phyloP scores from a whole-genome alignment of 2,329 filamentous ascomycete species.

The Parastagonospora nodorum region DNA sequence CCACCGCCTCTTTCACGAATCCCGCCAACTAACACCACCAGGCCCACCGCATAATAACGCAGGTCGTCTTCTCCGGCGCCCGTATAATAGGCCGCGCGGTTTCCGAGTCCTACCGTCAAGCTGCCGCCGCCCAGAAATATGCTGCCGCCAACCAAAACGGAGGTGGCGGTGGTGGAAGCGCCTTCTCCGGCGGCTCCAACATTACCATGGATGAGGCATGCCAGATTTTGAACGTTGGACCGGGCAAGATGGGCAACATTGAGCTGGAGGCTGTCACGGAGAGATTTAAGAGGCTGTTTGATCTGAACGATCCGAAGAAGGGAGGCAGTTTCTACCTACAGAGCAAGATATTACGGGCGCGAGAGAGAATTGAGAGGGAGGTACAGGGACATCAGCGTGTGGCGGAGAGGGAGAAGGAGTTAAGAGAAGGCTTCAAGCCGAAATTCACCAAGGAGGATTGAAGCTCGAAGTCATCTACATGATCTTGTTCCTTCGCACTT shows the following conservation, averaged over 20 bases:
- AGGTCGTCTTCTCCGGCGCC: slow-evolving; percentile 87
- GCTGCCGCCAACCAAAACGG: slow-evolving; percentile 73
- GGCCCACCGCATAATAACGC: slow-evolving; percentile 94
- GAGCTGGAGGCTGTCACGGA: slow-evolving; percentile 80
- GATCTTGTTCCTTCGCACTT: too few relatives aligned
- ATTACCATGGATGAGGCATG: slow-evolving; percentile 96
- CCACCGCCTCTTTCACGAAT: not conserved
- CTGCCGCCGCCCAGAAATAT: slow-evolving; percentile 83
- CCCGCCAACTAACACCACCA: slow-evolving; percentile 49
- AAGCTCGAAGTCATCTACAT: slow-evolving; percentile 2
- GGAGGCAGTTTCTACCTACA: slow-evolving; percentile 98
- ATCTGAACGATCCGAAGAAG: slow-evolving; percentile 91
- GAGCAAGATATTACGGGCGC: slow-evolving; percentile 90
- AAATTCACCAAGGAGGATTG: slow-evolving; percentile 84
- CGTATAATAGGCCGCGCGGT: slow-evolving; percentile 94
- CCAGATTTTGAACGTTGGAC: slow-evolving; percentile 94
- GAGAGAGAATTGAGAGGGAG: slow-evolving; percentile 91
- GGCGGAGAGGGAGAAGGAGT: slow-evolving; percentile 74
- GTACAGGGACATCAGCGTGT: slow-evolving; percentile 73
- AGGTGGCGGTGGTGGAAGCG: slow-evolving; percentile 51
- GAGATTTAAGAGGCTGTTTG: slow-evolving; percentile 93
- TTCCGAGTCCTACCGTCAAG: slow-evolving; percentile 93
- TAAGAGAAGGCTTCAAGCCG: slow-evolving; percentile 87
- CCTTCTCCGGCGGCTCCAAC: slow-evolving; percentile 67
- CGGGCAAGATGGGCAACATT: slow-evolving; percentile 76